These are phyloP conservation scores for Omphalea diandra DNA, from an alignment of 441 rosid genomes.

Conservation along the genomic window DNA sequence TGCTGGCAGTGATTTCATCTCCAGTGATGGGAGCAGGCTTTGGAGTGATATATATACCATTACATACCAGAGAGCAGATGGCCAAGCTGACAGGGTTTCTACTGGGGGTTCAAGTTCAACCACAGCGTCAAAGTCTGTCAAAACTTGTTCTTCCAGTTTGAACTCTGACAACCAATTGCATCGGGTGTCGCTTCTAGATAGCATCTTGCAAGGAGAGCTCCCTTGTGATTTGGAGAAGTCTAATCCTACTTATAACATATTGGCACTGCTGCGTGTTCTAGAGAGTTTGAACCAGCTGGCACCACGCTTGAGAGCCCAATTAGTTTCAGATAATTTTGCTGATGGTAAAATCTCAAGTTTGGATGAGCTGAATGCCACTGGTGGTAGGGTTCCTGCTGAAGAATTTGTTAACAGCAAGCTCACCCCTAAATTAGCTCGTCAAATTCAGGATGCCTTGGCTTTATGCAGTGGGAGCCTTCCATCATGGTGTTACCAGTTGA, in stretches of 20 bases:
- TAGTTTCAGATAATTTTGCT: conserved; percentile 57
- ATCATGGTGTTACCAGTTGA: conserved; percentile 97
- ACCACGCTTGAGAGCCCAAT: conserved; percentile 78
- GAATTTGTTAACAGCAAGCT: conserved; percentile 91
- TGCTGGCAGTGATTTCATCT: conserved; percentile 72
- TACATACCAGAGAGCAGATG: conserved; percentile 85
- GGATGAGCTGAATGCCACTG: conserved; percentile 54
- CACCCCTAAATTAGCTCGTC: conserved; percentile 98
- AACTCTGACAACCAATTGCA: conserved; percentile 52
- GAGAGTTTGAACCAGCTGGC: conserved; percentile 98
- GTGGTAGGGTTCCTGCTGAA: conserved; percentile 66
- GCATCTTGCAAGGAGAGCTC: conserved; percentile 93
- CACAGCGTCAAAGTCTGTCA: conserved; percentile 51
- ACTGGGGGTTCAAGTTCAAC: conserved; percentile 59
- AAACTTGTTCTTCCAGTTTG: conserved; percentile 51
- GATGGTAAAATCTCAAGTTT: conserved; percentile 63
- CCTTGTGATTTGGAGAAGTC: conserved; percentile 97
- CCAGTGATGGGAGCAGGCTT: conserved; percentile 92
- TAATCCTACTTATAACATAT: conserved; percentile 81
- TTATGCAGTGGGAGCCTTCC: conserved; percentile 99
- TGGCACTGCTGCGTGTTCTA: conserved; percentile 83
- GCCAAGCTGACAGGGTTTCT: conserved; percentile 65
- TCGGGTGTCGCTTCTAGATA: conserved; percentile 76
- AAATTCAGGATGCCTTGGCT: conserved; percentile 99
- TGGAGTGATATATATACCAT: conserved; percentile 94